Conservation (phyloP, 2,329 filamentous ascomycete genomes). For the Colletotrichum caudatum region DNA sequence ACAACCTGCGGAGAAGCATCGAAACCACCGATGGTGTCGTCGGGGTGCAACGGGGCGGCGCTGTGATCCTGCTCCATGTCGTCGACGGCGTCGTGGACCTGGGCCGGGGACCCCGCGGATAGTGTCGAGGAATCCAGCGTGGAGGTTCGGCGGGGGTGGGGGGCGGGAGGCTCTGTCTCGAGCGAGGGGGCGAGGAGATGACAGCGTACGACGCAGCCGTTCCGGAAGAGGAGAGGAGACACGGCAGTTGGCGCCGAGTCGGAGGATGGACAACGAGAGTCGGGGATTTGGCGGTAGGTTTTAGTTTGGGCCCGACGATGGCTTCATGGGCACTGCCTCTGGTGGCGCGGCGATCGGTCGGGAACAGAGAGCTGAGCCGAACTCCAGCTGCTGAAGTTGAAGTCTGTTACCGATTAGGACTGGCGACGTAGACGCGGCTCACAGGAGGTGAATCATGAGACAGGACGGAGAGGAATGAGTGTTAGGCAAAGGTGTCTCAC, state of each 20-base stretch:
- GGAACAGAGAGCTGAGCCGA: conserved; percentile 23
- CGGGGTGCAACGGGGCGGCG: conserved; percentile 53
- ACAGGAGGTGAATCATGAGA: conserved; percentile 23
- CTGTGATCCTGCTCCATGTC: conserved; percentile 62
- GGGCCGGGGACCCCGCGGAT: conserved; percentile 62
- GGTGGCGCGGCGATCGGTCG: conserved; percentile 21
- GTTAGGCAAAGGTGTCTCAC: conserved; percentile 41
- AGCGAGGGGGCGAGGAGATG: conserved; percentile 40
- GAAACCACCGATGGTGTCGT: conserved; percentile 64
- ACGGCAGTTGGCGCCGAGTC: conserved; percentile 21
- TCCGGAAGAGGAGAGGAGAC: conserved; percentile 17
- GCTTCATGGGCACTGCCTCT: conserved; percentile 39
- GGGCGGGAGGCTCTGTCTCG: conserved; percentile 42
- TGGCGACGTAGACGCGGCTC: conserved; percentile 26
- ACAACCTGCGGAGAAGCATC: conserved; percentile 60
- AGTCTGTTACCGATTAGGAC: conserved; percentile 12
- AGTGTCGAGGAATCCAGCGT: conserved; percentile 67
- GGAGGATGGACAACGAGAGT: conserved; percentile 14
- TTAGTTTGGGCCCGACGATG: conserved; percentile 39
- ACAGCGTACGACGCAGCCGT: conserved; percentile 20
- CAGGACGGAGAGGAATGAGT: conserved; percentile 26
- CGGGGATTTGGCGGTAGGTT: conserved; percentile 35
- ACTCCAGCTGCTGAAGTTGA: conserved; percentile 14
- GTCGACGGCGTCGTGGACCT: conserved; percentile 65
- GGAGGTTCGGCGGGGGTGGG: conserved; percentile 43